A percentile compares a stretch with the other conserved stretches of the same genome.
These are phyloP conservation scores for Russula ochroleuca DNA, from an alignment of 768 basidiomycete species.

Conservation along the genomic window DNA sequence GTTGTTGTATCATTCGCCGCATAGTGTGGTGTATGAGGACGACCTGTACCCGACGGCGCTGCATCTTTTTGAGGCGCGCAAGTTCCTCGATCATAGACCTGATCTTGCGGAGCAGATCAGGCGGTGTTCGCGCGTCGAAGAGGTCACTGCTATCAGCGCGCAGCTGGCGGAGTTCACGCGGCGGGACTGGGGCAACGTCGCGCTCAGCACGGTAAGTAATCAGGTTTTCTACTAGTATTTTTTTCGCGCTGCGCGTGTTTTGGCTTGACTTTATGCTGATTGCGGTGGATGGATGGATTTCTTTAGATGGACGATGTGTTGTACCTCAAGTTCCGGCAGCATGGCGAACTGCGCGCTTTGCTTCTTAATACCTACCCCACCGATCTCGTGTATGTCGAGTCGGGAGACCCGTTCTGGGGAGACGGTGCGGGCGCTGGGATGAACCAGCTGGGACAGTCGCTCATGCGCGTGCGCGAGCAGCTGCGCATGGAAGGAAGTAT, in stretches of 20 bases:
- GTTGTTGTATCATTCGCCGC: constrained; percentile 64
- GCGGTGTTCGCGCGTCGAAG: constrained; percentile 37
- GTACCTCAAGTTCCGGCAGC: constrained; percentile 66
- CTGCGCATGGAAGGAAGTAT: constrained; percentile 34
- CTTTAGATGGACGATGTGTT: constrained; percentile 65
- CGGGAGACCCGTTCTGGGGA: constrained; percentile 64
- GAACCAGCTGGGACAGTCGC: constrained; percentile 61
- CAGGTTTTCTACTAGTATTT: neutral
- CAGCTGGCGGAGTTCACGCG: constrained; percentile 37
- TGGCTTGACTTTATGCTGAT: neutral
- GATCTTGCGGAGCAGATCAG: constrained; percentile 57
- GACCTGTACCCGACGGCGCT: constrained; percentile 61
- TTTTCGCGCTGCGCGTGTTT: neutral
- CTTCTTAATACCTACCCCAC: constrained; percentile 52
- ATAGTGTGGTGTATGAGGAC: constrained; percentile 53
- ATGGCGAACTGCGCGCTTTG: constrained; percentile 50
- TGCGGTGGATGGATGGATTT: constrained; percentile 5
- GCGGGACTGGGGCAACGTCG: constrained; percentile 53
- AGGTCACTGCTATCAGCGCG: constrained; percentile 38
- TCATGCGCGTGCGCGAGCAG: constrained; percentile 52
- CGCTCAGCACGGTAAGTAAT: constrained; percentile 46
- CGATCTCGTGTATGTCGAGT: constrained; percentile 46
- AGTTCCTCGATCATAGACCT: constrained; percentile 51
- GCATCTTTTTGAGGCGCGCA: constrained; percentile 74
- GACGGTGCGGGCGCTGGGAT: constrained; percentile 49